Evolutionary conservation across 1,284 basidiomycete species (phyloP), one percentile per base, ranked within the genome.

Genomic region (Thecaphora thlaspeos): DNA sequence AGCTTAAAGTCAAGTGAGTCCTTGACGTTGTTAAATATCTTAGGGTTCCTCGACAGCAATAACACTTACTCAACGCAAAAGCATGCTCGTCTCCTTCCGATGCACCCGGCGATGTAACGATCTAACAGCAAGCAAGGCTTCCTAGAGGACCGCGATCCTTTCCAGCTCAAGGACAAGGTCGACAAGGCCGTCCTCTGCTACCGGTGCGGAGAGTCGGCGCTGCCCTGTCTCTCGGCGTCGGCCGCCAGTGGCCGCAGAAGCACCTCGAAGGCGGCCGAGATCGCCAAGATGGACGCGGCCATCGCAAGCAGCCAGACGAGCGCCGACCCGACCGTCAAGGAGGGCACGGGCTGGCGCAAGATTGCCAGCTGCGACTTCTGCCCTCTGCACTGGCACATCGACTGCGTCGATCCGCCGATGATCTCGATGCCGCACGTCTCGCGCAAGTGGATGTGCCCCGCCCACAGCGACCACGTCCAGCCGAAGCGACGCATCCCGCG

Each of bases 371-470:
- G 94, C 79, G 95, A 98, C 80, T 92, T 93, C 76, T 99, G 95
- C 80, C 83, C 84, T 53, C 83, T 94, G 51, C 89, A 94, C 78
- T 99, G 94, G 90, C 94, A 99, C 78, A 84, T 97, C 50, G 94
- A 98, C 78, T 99, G 94, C 75, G 82, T 98, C 30, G 87, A 89
- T 69, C 95, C 94, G 18, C 94, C 95, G 2, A 81, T 96, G 67
- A 82, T 87, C 19, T 83, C 83, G 41, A 87, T 97, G 85, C 95
- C 95, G 3, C 84, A 87, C 23, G 85, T 88, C 51, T 86, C 85
- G 62, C 87, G 87, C 80, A 95, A 93, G 79, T 99, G 95, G 94
- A 96, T 94, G 90, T 99, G 94, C 80, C 95, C 95, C 2, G 91
- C 92, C 71, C 94, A 98, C 77, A 86, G 87, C 24, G 90, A 94